Percentiles rank a stretch among this genome's conserved stretches.
Evolutionary conservation across 2,329 filamentous ascomycete genomes (phyloP).

Genomic region (Pseudogymnoascus sp.): DNA sequence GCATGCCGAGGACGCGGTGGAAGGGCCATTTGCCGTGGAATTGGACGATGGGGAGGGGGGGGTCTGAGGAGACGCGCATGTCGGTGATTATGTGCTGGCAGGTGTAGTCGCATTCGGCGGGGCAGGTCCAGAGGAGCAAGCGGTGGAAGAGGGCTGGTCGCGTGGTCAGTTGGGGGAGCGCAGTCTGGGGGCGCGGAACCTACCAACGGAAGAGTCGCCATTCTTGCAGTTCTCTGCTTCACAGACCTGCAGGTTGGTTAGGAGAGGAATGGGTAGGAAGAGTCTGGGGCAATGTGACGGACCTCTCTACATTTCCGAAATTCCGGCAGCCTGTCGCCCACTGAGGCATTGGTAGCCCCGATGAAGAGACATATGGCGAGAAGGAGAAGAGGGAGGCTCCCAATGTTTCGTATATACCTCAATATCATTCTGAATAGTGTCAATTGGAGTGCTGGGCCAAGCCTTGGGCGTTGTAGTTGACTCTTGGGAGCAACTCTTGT

Average conservation of each 20-base stretch:
- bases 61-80: constrained; percentile 49
- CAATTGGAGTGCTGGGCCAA: neutral
- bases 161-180: constrained; percentile 17
- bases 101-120: constrained; percentile 91
- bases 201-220: constrained; percentile 50
- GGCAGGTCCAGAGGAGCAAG: constrained; percentile 85
- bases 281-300: neutral
- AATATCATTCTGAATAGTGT: constrained; percentile 16
- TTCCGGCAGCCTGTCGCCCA: constrained; percentile 77
- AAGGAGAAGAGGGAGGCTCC: constrained; percentile 10
- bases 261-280: neutral
- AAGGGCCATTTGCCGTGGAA: constrained; percentile 99
- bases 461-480: neutral
- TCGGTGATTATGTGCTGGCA: constrained; percentile 90
- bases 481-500: neutral
- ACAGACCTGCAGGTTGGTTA: constrained; percentile 54
- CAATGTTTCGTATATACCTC: constrained; percentile 10
- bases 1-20: constrained; percentile 78
- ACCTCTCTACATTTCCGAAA: constrained; percentile 84
- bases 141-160: constrained; percentile 66
- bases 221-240: constrained; percentile 67
- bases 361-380: constrained; percentile 25
- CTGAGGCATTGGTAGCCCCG: constrained; percentile 53
- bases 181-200: constrained; percentile 44
- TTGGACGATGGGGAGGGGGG: constrained; percentile 64